These are phyloP conservation scores for Apophysomyces ossiformis DNA, from an alignment of 371 early-diverging fungal species.

Conservation along the genomic window DNA sequence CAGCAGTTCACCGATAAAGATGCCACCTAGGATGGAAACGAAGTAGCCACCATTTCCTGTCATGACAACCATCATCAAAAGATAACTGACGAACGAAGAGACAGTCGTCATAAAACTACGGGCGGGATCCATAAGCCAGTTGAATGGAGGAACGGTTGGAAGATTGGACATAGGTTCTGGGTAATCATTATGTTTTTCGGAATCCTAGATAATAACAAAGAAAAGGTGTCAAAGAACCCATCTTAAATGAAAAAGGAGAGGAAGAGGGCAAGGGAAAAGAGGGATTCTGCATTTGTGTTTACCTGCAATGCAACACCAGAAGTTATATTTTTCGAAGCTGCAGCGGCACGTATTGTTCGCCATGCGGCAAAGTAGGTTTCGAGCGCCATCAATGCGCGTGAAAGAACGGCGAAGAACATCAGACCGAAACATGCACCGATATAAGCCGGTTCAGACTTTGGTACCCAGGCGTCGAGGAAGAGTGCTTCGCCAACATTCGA, in stretches of 20 bases:
- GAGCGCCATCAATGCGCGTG: conserved; percentile 54
- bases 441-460: conserved; percentile 55
- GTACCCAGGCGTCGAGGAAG: conserved; percentile 48
- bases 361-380: conserved; percentile 56
- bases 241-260: no score
- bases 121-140: conserved; percentile 56
- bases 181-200: conserved; percentile 15
- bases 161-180: conserved; percentile 24
- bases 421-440: conserved; percentile 63
- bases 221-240: neutral
- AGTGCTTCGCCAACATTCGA: conserved; percentile 34
- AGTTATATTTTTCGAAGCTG: neutral
- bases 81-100: conserved; percentile 59
- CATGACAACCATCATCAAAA: conserved; percentile 85
- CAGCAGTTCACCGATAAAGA: conserved; percentile 70
- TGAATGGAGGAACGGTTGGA: conserved; percentile 54
- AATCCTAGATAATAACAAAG: neutral
- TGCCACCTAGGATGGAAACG: conserved; percentile 64
- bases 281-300: neutral
- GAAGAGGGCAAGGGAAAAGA: neutral
- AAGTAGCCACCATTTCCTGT: conserved; percentile 79
- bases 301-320: conserved; percentile 1
- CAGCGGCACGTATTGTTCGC: conserved; percentile 12
- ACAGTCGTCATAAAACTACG: conserved; percentile 55
- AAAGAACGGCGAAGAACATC: conserved; percentile 53